phyloP scores from a whole-genome alignment of 768 basidiomycete species.

The Boletus tylopilopsis region DNA sequence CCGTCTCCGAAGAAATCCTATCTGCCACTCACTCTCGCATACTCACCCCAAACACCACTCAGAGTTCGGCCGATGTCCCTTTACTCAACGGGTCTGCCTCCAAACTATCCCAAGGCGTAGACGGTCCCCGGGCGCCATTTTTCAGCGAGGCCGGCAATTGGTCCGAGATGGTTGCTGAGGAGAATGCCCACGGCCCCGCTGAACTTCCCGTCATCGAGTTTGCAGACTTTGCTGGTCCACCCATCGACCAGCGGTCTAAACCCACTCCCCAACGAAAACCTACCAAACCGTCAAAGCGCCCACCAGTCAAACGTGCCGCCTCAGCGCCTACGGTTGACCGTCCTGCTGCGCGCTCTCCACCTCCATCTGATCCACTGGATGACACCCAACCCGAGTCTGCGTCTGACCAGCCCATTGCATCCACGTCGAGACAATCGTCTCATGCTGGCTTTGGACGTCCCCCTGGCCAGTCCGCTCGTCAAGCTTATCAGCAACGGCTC shows the following conservation, averaged over 20 bases:
- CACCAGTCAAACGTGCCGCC: conserved; percentile 31
- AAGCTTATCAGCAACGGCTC: conserved; percentile 81
- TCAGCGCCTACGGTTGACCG: conserved; percentile 33
- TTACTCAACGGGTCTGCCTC: conserved; percentile 22
- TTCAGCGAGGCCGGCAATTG: conserved; percentile 57
- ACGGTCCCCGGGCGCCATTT: conserved; percentile 43
- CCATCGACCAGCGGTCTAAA: conserved; percentile 33
- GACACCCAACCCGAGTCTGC: conserved; percentile 17
- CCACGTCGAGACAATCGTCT: conserved; percentile 36
- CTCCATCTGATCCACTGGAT: conserved; percentile 13
- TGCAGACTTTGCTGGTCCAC: conserved; percentile 46
- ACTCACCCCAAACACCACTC: conserved; percentile 66
- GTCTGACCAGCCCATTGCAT: conserved; percentile 35
- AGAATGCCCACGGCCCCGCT: conserved; percentile 57
- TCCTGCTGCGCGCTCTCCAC: conserved; percentile 10
- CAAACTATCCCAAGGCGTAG: conserved; percentile 25
- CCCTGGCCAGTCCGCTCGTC: conserved; percentile 64
- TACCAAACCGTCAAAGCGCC: conserved; percentile 39
- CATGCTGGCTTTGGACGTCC: conserved; percentile 31
- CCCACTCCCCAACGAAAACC: conserved; percentile 38
- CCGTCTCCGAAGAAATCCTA: conserved; percentile 59
- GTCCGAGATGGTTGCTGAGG: conserved; percentile 85
- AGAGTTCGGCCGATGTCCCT: conserved; percentile 47
- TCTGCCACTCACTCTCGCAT: conserved; percentile 48
- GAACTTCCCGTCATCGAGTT: conserved; percentile 82